Percentiles rank a stretch among this genome's conserved stretches.
phyloP scores from a whole-genome alignment of 106 monocot species.

The Dioscorea alata region DNA sequence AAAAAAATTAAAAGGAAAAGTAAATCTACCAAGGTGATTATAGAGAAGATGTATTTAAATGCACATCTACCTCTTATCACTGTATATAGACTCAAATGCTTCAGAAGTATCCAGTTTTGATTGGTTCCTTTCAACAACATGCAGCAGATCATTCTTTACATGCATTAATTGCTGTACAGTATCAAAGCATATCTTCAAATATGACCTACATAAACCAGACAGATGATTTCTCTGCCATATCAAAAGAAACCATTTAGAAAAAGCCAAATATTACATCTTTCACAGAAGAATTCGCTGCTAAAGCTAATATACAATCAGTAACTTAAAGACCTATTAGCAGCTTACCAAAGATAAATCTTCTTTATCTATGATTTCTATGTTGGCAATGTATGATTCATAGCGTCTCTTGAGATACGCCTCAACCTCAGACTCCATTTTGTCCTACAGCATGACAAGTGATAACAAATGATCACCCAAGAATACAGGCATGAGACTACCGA shows the following conservation, averaged over 20 bases:
- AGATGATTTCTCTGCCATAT: conserved; percentile 88
- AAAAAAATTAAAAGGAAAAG: no score
- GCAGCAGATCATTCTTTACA: conserved; percentile 61
- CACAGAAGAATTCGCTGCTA: neutral
- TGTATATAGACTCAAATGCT: conserved; percentile 77
- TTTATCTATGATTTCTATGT: conserved; percentile 76
- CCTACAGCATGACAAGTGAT: conserved; percentile 26
- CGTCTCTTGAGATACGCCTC: conserved; percentile 82
- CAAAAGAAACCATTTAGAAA: neutral
- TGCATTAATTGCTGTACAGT: conserved; percentile 90
- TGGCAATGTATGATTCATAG: conserved; percentile 69
- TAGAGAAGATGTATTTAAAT: no score
- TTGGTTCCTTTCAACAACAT: conserved; percentile 82
- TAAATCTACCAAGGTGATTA: no score
- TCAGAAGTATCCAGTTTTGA: conserved; percentile 58
- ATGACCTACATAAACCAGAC: conserved; percentile 72
- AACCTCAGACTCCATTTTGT: conserved; percentile 72
- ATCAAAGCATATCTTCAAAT: conserved; percentile 84
- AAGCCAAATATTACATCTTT: neutral
- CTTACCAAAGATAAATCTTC: conserved; percentile 93
- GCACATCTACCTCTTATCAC: conserved; percentile 43
- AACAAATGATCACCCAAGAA: neutral
- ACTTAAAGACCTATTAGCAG: neutral
- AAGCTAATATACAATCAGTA: neutral
- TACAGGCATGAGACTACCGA: no score